Evolutionary conservation across 495 filamentous ascomycete genomes (phyloP).

Genomic region (Podospora conica): DNA sequence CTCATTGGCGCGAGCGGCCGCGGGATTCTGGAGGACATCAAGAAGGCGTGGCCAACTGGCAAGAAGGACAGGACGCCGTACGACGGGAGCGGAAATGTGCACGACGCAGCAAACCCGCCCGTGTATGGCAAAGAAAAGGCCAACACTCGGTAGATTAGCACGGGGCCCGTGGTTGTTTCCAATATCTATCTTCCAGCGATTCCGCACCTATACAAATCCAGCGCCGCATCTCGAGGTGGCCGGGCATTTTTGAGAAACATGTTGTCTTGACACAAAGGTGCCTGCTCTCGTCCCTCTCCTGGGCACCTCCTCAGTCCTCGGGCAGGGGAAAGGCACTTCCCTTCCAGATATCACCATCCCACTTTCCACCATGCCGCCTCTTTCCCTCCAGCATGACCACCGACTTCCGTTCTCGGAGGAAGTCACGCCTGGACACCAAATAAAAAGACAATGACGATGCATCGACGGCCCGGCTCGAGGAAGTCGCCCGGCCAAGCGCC

Average conservation of each 20-base stretch:
- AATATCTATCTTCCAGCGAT: neutral
- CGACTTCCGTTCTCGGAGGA: neutral
- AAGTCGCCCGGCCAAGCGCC: neutral
- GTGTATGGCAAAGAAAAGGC: conserved; percentile 17
- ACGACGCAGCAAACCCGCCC: conserved; percentile 33
- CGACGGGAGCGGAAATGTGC: conserved; percentile 42
- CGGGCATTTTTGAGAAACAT: neutral
- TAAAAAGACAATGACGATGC: neutral
- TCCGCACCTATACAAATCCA: neutral
- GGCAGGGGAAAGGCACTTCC: neutral
- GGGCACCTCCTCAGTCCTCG: too few species aligned
- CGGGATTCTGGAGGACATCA: conserved; percentile 28
- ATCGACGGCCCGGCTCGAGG: neutral
- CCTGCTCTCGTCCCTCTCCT: neutral
- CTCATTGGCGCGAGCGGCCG: conserved; percentile 40
- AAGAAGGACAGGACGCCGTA: conserved; percentile 36
- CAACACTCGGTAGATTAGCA: conserved; percentile 9
- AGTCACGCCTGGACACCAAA: neutral
- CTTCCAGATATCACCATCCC: neutral
- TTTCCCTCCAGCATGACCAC: too few species aligned
- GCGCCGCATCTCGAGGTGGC: neutral
- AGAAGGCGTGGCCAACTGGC: conserved; percentile 22
- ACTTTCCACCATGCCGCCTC: neutral
- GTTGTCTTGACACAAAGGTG: neutral
- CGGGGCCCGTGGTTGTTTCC: neutral